A percentile compares a stretch with the other conserved stretches of the same genome.
phyloP scores from a whole-genome alignment of 768 basidiomycete genomes.

The Tephrocybe sp. region DNA sequence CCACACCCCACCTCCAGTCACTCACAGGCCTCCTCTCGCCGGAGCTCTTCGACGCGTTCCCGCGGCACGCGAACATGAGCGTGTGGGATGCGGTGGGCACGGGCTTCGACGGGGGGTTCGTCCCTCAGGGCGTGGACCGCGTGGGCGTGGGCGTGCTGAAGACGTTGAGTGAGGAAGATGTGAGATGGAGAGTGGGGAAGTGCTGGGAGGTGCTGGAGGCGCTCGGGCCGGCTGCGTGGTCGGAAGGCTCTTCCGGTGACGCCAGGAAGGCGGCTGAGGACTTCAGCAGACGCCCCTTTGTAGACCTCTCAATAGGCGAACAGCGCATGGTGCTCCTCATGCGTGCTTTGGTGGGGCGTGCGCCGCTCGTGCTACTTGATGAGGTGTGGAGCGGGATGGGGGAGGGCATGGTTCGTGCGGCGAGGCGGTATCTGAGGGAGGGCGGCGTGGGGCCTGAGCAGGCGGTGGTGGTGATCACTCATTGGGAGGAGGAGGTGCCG shows the following conservation, averaged over 20 bases:
- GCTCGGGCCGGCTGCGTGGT: slow-evolving; percentile 65
- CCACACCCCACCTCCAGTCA: slow-evolving; percentile 67
- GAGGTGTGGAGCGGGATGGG: slow-evolving; percentile 96
- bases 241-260: too few relatives aligned
- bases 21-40: slow-evolving; percentile 83
- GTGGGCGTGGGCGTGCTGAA: slow-evolving; percentile 49
- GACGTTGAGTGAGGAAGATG: slow-evolving; percentile 27
- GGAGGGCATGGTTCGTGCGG: slow-evolving; percentile 67
- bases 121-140: slow-evolving; percentile 42
- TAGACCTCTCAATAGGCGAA: slow-evolving; percentile 66
- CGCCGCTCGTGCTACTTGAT: slow-evolving; percentile 80
- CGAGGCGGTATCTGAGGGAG: slow-evolving; percentile 59
- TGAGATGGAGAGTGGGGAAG: slow-evolving; percentile 37
- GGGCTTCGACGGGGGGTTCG: slow-evolving; percentile 86
- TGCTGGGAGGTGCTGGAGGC: slow-evolving; percentile 57
- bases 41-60: slow-evolving; percentile 91
- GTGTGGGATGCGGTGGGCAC: slow-evolving; percentile 84
- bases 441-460: slow-evolving; percentile 54
- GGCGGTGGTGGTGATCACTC: slow-evolving; percentile 83
- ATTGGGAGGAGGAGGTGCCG: slow-evolving; percentile 91
- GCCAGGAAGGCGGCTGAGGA: slow-evolving; percentile 23
- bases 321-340: slow-evolving; percentile 83
- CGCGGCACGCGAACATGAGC: slow-evolving; percentile 61
- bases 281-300: slow-evolving; percentile 57
- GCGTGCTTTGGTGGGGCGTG: slow-evolving; percentile 77